Evolutionary conservation across 805 yeast genomes (phyloP), one percentile per base, ranked within the genome.

Genomic region (Torulaspora delbrueckii): DNA sequence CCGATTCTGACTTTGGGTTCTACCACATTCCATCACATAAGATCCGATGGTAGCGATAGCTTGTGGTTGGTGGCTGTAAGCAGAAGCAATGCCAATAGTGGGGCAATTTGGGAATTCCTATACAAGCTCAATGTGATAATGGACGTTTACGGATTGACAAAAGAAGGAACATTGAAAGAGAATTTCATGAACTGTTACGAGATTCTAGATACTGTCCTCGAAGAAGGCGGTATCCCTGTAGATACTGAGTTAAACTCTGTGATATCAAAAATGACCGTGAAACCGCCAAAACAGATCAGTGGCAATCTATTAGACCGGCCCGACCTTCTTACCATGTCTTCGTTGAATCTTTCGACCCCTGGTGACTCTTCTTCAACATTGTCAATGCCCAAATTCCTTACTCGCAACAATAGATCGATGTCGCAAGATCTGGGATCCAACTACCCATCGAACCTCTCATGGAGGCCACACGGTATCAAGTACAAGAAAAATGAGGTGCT

Each of bases 51-150:
- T 47, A 48, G 51, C 22, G 71, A 73, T 10, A 70, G 74, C 41
- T 56, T 91, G 12, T 93, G 95, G 84, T 57, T 88, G 7, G 95
- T 90, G 8, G 95, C 90, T 0, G 89, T 90, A n/a, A 79, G 95
- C 1, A 76, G 97, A 51, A 82, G 88, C 35, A 93, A 91, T 60
- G 86, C 83, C 30, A 96, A 91, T 61, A 89, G 90, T 27, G 78
- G 89, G 1, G 64, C 80, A 3, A 77, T 90, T 1, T 78, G 89
- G 59, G 97, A 91, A 68, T 86, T 84, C 57, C 67, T 91, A 18
- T 79, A 79, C 67, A 76, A 77, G 47, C 68, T 91, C 19, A 76
- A 79, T 43, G 65, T 69, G 5, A 59, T 87, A 1, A 67, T 88
- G 43, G 66, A 71, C 41, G 67, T 67, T 14, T 75, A 73, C 51